Conservation (phyloP, 106 monocot genomes). For the Dioscorea dumetorum region DNA sequence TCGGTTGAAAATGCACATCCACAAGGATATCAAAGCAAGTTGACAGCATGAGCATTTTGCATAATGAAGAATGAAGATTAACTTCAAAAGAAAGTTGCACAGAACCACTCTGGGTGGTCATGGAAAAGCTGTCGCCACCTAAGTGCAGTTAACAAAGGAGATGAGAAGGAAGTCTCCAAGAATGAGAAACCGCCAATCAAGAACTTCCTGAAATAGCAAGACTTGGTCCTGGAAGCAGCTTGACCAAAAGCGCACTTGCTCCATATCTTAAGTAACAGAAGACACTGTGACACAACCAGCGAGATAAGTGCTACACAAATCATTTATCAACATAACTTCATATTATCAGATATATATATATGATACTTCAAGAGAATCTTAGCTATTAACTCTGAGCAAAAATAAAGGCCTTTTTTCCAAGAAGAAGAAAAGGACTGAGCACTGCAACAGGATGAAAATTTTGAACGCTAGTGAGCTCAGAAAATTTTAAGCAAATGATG, state of each 20-base stretch:
- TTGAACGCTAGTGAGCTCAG: too few relatives aligned
- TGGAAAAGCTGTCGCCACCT: conserved; percentile 27
- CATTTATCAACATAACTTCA: too few relatives aligned
- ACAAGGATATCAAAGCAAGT: conserved; percentile 7
- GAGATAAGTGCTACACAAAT: neutral
- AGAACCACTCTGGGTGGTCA: conserved; percentile 33
- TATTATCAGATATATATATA: too few relatives aligned
- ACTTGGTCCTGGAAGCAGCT: conserved; percentile 39
- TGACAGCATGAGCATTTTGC: conserved; percentile 5
- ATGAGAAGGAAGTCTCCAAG: conserved; percentile 51
- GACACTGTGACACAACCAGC: neutral
- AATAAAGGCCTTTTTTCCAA: too few relatives aligned
- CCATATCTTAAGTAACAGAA: conserved; percentile 56
- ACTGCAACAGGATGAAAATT: too few relatives aligned
- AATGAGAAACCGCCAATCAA: conserved; percentile 70
- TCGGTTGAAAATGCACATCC: conserved; percentile 10
- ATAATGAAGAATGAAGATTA: conserved; percentile 20
- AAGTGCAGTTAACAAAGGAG: conserved; percentile 85
- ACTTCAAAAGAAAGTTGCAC: conserved; percentile 40
- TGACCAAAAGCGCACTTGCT: conserved; percentile 43
- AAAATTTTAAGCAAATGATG: too few relatives aligned
- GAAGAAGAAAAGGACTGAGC: too few relatives aligned
- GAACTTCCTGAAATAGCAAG: conserved; percentile 48
- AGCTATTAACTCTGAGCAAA: too few relatives aligned
- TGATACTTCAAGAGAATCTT: too few relatives aligned